phyloP scores from a whole-genome alignment of 306 rosid genomes.

The Acacia acuminata region DNA sequence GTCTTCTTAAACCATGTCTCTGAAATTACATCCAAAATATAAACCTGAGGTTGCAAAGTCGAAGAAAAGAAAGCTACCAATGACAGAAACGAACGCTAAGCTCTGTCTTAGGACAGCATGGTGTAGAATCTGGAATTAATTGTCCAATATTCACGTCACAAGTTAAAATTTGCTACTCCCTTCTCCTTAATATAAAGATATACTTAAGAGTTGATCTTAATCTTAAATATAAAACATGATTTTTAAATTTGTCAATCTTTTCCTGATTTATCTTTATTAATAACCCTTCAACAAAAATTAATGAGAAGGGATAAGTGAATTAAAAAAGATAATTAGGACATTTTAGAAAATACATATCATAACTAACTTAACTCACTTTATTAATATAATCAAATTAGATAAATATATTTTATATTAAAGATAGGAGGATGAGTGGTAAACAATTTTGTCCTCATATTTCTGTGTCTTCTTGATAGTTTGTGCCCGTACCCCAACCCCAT shows the following conservation, averaged over 20 bases:
- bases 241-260: too few species aligned
- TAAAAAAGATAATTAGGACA: fast-evolving
- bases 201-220: too few species aligned
- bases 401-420: too few species aligned
- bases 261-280: fast-evolving
- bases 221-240: too few species aligned
- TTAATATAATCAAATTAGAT: too few species aligned
- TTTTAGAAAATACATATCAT: too few species aligned
- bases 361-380: too few species aligned
- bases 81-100: not conserved
- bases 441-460: not conserved
- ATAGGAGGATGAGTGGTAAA: too few species aligned
- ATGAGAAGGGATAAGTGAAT: too few species aligned
- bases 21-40: not conserved
- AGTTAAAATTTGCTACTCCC: not conserved
- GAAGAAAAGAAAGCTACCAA: not conserved
- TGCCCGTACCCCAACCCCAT: not conserved
- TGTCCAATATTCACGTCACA: not conserved
- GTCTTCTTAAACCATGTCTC: not conserved
- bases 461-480: not conserved
- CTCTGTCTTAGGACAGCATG: not conserved
- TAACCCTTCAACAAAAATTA: fast-evolving
- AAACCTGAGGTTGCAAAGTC: not conserved
- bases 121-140: not conserved
- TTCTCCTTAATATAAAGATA: too few species aligned